A percentile compares a stretch with the other conserved stretches of the same genome.
phyloP scores from a whole-genome alignment of 73 alveolate genomes.

The Tetrahymena malaccensis region DNA sequence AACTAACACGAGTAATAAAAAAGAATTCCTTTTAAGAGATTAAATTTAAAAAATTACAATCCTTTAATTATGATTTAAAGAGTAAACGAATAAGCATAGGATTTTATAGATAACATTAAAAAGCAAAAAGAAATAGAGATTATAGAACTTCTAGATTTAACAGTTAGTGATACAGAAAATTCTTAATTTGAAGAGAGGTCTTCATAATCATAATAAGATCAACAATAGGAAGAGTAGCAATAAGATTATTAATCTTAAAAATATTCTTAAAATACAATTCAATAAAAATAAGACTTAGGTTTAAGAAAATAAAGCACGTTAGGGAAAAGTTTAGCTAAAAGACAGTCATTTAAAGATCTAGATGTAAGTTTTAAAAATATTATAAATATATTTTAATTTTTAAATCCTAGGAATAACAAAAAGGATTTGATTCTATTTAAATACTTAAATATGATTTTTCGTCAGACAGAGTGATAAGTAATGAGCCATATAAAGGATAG shows the following conservation, averaged over 20 bases:
- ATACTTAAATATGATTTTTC: not conserved
- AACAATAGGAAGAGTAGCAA: not conserved
- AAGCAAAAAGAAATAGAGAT: not conserved
- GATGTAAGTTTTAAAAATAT: too few species aligned
- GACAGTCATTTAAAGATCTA: not conserved
- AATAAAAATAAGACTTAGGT: too few species aligned
- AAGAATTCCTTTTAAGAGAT: not conserved
- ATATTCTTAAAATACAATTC: not conserved
- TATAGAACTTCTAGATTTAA: not conserved
- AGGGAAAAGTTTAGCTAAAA: not conserved
- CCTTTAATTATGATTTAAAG: not conserved
- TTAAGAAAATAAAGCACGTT: not conserved
- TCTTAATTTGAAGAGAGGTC: not conserved
- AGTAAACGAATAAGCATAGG: not conserved
- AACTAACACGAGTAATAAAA: not conserved
- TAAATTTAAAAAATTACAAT: not conserved
- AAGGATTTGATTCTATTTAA: not conserved
- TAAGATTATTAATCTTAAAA: not conserved
- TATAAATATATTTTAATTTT: too few species aligned
- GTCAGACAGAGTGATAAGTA: not conserved
- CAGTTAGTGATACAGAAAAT: not conserved
- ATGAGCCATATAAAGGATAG: not conserved
- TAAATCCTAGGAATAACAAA: not conserved
- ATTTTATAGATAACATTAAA: not conserved
- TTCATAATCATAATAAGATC: not conserved